phyloP scores from a whole-genome alignment of 2,329 filamentous ascomycete genomes.

The Aspergillus aculeatinus region DNA sequence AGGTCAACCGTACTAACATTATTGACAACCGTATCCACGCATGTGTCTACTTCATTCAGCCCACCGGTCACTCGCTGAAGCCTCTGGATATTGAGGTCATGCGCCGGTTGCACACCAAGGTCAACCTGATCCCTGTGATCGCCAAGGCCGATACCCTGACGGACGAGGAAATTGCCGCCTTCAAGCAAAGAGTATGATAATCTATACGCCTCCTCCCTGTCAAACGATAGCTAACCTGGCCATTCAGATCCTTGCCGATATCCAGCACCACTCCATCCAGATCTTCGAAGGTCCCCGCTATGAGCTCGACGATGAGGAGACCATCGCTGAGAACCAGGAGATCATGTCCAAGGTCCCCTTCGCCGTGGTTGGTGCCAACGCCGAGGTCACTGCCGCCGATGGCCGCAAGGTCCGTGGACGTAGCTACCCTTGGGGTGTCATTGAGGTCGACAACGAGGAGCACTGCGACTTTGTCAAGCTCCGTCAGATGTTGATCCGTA shows the following conservation, averaged over 20 bases:
- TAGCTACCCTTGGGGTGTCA: slow-evolving; percentile 96
- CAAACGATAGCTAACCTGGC: slow-evolving; percentile 25
- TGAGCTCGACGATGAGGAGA: slow-evolving; percentile 98
- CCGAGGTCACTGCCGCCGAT: slow-evolving; percentile 86
- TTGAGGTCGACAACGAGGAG: slow-evolving; percentile 99
- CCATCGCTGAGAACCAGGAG: slow-evolving; percentile 99
- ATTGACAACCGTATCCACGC: slow-evolving; percentile 98
- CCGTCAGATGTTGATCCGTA: slow-evolving; percentile 98
- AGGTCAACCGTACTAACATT: slow-evolving; percentile 99
- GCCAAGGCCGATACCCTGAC: slow-evolving; percentile 98
- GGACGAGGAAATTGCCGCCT: slow-evolving; percentile 88
- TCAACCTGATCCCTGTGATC: slow-evolving; percentile 99
- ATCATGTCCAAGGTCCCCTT: slow-evolving; percentile 99
- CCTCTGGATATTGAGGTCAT: slow-evolving; percentile 98
- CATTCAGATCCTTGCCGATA: slow-evolving; percentile 85
- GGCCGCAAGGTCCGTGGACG: slow-evolving; percentile 95
- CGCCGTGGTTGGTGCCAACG: slow-evolving; percentile 94
- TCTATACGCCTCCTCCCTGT: not conserved
- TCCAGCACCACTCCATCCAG: slow-evolving; percentile 94
- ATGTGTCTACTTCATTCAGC: slow-evolving; percentile 99
- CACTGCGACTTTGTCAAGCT: slow-evolving; percentile 99
- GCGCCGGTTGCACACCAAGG: slow-evolving; percentile 98
- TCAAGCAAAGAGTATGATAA: slow-evolving; percentile 86
- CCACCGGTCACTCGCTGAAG: slow-evolving; percentile 97
- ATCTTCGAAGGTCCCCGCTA: slow-evolving; percentile 99